Evolutionary conservation across 768 basidiomycete genomes (phyloP), one percentile per base, ranked within the genome.

Genomic region (Leccinum barrowsii): DNA sequence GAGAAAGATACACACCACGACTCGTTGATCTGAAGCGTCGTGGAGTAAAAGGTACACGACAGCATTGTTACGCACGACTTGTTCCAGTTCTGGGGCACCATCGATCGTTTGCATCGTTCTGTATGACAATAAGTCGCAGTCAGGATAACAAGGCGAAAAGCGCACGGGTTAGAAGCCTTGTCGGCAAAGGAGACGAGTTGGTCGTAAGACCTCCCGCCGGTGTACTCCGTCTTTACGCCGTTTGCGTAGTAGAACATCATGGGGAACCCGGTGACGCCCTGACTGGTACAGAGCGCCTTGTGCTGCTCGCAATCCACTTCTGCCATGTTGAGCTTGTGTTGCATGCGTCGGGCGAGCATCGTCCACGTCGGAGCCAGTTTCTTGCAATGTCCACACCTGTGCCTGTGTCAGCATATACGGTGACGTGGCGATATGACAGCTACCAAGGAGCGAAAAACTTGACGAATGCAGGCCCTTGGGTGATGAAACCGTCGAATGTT

Each of bases 331-430:
- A 95, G 76, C 50, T 85, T 85, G 59, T 80, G 76, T 63, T 87
- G 81, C 80, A 95, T 85, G 21, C 76, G 75, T 51, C 75, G 72
- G 0, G 91, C 95, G 3, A 99, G 81, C 51, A 88, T 78, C 1
- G 75, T 76, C 92, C 94, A 98, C 0, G 77, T 80, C 53, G 87
- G 94, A 1, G 92, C 91, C 2, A 98, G 80, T 68, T 92, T 92
- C 76, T 97, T 95, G 82, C 96, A 99, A 74, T 98, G 95, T 4
- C 91, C 91, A 70, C 95, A 98, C 92, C 83, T 83, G 40, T 2
- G 12, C 13, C 5, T 21, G 4, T 1, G 17, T 62, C 5, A 64
- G 53, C 47, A 26, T 15, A 11, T 4, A 21, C 8, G 26, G 37
- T 8, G 35, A n/a, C 4, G 30, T 32, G 47, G 5, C n/a, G 24